Evolutionary conservation across 2,329 filamentous ascomycete species (phyloP).

Genomic region (Alternaria atra): DNA sequence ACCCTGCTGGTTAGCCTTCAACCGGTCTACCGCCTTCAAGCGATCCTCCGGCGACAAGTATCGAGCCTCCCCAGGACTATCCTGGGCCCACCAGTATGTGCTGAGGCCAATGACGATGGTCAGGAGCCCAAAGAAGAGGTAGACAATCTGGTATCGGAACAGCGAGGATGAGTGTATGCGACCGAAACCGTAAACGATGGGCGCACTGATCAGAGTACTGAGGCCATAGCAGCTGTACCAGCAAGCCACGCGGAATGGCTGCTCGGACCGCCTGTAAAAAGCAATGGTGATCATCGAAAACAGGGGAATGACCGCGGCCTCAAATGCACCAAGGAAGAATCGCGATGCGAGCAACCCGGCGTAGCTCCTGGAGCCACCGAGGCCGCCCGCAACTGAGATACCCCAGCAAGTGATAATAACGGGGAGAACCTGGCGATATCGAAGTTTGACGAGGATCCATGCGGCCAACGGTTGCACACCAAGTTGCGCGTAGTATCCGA

Average conservation of each 20-base stretch:
- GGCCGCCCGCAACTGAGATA: conserved; percentile 35
- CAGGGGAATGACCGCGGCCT: conserved; percentile 36
- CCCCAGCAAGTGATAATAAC: conserved; percentile 60
- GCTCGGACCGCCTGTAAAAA: conserved; percentile 34
- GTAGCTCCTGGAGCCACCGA: conserved; percentile 30
- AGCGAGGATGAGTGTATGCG: conserved; percentile 63
- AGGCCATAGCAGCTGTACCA: conserved; percentile 74
- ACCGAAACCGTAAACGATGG: conserved; percentile 70
- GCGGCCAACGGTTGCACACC: conserved; percentile 62
- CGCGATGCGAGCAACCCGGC: conserved; percentile 32
- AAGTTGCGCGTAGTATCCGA: conserved; percentile 62
- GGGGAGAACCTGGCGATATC: conserved; percentile 31
- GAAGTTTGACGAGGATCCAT: conserved; percentile 58
- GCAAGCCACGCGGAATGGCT: conserved; percentile 49
- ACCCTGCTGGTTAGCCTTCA: conserved; percentile 78
- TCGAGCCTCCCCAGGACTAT: conserved; percentile 66
- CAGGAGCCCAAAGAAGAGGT: conserved; percentile 54
- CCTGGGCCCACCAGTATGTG: conserved; percentile 59
- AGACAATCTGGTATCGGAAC: conserved; percentile 69
- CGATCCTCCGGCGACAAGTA: conserved; percentile 72
- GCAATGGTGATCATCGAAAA: conserved; percentile 40
- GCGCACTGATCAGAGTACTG: conserved; percentile 66
- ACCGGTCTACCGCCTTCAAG: conserved; percentile 72
- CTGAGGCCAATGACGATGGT: conserved; percentile 52
- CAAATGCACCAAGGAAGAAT: conserved; percentile 37